Evolutionary conservation across 768 basidiomycete genomes (phyloP).

Genomic region (Kwoniella europaea): DNA sequence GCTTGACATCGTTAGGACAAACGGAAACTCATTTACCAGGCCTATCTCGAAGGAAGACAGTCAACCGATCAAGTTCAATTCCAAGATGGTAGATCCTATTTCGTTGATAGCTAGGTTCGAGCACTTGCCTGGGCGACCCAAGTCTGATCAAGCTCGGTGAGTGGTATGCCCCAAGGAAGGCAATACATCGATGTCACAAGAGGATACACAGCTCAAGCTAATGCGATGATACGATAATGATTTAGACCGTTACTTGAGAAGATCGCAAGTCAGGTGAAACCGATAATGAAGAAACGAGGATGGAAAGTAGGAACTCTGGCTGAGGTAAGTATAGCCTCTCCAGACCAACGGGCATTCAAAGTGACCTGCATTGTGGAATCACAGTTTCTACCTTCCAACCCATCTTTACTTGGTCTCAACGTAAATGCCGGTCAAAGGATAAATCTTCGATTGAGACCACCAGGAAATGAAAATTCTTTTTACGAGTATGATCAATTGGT

Average conservation of each 20-base stretch:
- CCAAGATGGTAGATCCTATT: constrained; percentile 52
- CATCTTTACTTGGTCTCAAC: constrained; percentile 51
- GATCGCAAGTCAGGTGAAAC: constrained; percentile 71
- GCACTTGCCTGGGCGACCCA: constrained; percentile 45
- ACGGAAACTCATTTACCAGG: background rate
- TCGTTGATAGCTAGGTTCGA: constrained; percentile 38
- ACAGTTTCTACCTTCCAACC: constrained; percentile 47
- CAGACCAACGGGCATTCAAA: too few species aligned
- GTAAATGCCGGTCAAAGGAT: constrained; percentile 82
- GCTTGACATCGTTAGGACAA: too few species aligned
- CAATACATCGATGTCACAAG: background rate
- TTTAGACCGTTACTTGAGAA: constrained; percentile 49
- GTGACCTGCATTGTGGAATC: background rate
- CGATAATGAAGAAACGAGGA: constrained; percentile 83
- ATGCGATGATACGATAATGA: background rate
- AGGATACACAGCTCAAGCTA: background rate
- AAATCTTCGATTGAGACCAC: constrained; percentile 76
- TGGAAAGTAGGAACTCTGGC: constrained; percentile 66
- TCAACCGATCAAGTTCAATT: background rate
- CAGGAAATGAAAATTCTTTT: constrained; percentile 71
- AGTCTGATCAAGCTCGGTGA: constrained; percentile 49
- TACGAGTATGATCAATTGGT: constrained; percentile 76
- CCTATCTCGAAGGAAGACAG: background rate
- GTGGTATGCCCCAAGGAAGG: constrained; percentile 2
- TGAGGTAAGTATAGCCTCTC: constrained; percentile 41